These are phyloP conservation scores for Colletotrichum zoysiae DNA, from an alignment of 2,329 filamentous ascomycete species.

Conservation along the genomic window DNA sequence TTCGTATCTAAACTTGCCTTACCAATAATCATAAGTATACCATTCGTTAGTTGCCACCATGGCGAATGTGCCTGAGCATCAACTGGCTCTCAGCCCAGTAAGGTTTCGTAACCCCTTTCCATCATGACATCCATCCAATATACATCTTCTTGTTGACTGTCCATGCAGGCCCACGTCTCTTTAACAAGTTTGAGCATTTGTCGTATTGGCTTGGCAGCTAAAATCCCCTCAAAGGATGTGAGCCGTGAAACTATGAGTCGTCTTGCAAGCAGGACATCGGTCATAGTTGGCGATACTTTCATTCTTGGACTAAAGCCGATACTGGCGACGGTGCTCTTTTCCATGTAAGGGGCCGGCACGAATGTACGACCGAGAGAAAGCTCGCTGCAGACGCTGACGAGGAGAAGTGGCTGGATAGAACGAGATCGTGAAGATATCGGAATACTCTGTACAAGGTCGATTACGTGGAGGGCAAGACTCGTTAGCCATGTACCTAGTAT, in stretches of 20 bases:
- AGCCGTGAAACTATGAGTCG: constrained; percentile 55
- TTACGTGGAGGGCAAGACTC: constrained; percentile 58
- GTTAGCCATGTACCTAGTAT: constrained; percentile 55
- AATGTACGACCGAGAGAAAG: constrained; percentile 47
- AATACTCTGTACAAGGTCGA: constrained; percentile 56
- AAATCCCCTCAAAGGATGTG: constrained; percentile 50
- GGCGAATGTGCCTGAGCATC: too few species aligned
- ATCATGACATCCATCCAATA: constrained; percentile 59
- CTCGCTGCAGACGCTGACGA: constrained; percentile 58
- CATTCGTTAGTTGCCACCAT: too few species aligned
- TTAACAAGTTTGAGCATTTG: constrained; percentile 56
- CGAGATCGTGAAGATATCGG: constrained; percentile 58
- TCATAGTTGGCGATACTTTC: constrained; percentile 43
- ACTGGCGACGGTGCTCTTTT: background rate
- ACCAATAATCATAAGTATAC: too few species aligned
- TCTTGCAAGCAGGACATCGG: constrained; percentile 51
- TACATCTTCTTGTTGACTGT: constrained; percentile 43
- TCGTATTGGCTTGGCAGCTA: constrained; percentile 56
- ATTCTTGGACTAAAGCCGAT: constrained; percentile 46
- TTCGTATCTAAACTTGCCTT: background rate
- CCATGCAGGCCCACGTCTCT: constrained; percentile 56
- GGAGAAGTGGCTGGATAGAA: constrained; percentile 59
- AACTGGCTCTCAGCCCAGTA: constrained; percentile 32
- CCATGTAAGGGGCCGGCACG: background rate
- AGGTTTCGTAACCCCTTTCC: constrained; percentile 46